Evolutionary conservation across 495 filamentous ascomycete genomes (phyloP).

Genomic region (Lasiosphaeris hirsuta): DNA sequence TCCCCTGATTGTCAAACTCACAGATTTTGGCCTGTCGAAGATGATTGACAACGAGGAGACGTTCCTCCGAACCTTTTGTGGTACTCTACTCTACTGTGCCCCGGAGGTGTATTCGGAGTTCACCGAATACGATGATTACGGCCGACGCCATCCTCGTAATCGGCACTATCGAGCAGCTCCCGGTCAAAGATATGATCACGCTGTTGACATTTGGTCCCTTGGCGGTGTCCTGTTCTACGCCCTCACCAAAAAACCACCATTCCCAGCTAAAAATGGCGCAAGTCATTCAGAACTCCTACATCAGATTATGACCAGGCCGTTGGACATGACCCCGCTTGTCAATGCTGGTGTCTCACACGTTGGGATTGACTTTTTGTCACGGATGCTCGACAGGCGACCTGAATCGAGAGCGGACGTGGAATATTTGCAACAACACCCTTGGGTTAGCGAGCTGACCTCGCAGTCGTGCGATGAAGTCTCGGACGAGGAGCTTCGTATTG

Average conservation of each 20-base stretch:
- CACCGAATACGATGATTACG: conserved; percentile 49
- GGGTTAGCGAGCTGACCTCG: conserved; percentile 53
- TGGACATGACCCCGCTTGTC: conserved; percentile 59
- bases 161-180: conserved; percentile 32
- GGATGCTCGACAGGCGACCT: conserved; percentile 74
- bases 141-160: conserved; percentile 41
- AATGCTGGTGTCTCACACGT: conserved; percentile 54
- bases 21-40: conserved; percentile 89
- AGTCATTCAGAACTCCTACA: conserved; percentile 65
- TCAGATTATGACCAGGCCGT: conserved; percentile 70
- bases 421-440: conserved; percentile 62
- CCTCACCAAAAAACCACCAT: conserved; percentile 72
- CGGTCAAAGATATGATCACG: conserved; percentile 70
- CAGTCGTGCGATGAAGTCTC: conserved; percentile 45
- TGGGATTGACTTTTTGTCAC: conserved; percentile 67
- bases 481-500: conserved; percentile 47
- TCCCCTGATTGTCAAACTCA: conserved; percentile 82
- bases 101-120: conserved; percentile 94
- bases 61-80: conserved; percentile 93
- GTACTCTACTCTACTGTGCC: conserved; percentile 91
- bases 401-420: conserved; percentile 61
- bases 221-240: conserved; percentile 86
- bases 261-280: conserved; percentile 57
- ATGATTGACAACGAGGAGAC: conserved; percentile 82
- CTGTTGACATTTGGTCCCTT: conserved; percentile 92